phyloP scores from a whole-genome alignment of 148 eudicot species.

The Polygonum maritimum region DNA sequence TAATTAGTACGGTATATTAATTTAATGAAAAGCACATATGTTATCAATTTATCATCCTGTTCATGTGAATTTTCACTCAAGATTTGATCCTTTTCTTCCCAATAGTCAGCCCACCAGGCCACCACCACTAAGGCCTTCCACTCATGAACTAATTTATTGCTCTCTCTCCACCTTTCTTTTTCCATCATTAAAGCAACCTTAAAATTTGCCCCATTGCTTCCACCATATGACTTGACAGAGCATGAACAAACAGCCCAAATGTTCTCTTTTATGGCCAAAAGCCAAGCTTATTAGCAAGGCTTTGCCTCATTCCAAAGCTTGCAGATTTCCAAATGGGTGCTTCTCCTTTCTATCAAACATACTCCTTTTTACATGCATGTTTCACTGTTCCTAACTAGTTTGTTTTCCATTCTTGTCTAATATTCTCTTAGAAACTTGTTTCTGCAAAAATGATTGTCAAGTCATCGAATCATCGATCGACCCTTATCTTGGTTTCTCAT shows the following conservation, averaged over 20 bases:
- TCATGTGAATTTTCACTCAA: not conserved
- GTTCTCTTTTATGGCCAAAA: not conserved
- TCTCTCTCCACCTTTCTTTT: not conserved
- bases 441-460: too few species aligned
- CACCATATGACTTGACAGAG: not conserved
- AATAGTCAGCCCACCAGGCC: not conserved
- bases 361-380: not conserved
- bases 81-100: not conserved
- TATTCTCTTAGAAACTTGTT: too few species aligned
- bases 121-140: not conserved
- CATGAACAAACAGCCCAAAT: not conserved
- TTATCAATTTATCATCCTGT: not conserved
- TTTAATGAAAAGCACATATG: not conserved
- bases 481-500: too few species aligned
- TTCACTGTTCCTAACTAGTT: not conserved
- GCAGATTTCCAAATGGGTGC: not conserved
- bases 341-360: conserved; percentile 5
- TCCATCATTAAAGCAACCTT: not conserved
- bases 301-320: conserved; percentile 7
- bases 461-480: too few species aligned
- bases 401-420: too few species aligned
- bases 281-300: not conserved
- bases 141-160: conserved; percentile 4
- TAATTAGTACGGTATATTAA: not conserved
- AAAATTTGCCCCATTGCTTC: not conserved